Percentiles rank a stretch among this genome's conserved stretches.
phyloP scores from a whole-genome alignment of 306 rosid species.

The Vigna radiata region DNA sequence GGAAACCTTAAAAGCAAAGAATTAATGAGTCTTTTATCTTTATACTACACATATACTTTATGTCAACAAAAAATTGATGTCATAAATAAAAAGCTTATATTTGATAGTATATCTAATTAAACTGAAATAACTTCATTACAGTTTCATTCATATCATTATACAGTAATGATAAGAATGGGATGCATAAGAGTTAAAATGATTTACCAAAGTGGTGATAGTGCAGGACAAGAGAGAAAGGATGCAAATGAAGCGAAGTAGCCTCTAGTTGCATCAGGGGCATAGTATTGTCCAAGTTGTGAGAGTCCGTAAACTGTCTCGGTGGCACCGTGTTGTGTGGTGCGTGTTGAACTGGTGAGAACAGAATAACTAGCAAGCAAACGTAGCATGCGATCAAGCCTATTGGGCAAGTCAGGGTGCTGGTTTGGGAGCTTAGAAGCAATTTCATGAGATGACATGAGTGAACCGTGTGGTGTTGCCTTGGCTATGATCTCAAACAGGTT shows the following conservation, averaged over 20 bases:
- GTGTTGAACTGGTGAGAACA: conserved; percentile 16
- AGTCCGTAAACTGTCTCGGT: conserved; percentile 25
- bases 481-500: conserved; percentile 45
- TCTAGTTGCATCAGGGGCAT: not conserved
- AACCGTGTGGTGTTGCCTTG: not conserved
- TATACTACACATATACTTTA: no score
- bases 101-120: no score
- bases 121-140: no score
- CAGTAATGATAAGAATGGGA: no score
- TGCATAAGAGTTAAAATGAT: not conserved
- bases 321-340: not conserved
- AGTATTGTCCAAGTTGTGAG: conserved; percentile 36
- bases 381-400: conserved; percentile 42
- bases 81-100: no score
- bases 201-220: conserved; percentile 9
- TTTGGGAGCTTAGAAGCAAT: conserved; percentile 38
- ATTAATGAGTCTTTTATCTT: no score
- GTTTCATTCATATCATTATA: no score
- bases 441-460: conserved; percentile 32
- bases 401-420: conserved; percentile 20
- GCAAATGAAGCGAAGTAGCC: conserved; percentile 22
- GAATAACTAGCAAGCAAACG: conserved; percentile 41
- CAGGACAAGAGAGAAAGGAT: not conserved
- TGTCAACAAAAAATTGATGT: no score
- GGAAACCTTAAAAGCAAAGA: no score